Evolutionary conservation across 1,139 yeast genomes (phyloP), one percentile per base, ranked within the genome.

Genomic region (Pichia sp.): DNA sequence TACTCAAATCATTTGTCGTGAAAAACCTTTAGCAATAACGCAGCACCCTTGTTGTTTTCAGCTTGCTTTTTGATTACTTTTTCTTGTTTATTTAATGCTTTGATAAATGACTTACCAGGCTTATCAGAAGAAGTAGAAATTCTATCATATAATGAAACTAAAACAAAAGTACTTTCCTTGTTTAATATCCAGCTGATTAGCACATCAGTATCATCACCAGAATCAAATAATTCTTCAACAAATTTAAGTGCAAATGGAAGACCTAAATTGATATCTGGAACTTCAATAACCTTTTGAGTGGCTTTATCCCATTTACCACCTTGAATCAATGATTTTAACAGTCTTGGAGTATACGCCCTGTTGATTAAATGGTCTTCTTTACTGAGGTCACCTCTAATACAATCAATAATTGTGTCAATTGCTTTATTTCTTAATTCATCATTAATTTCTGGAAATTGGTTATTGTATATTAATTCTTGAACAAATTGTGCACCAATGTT

Each of bases 401-500:
- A 73, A 22, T 76, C 78, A 48, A 80, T 71, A 11, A 86, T 69
- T 13, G 74, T 71, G 43, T 76, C 73, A n/a, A 85, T 59, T 34
- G 86, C 73, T 47, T 72, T 66, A 25, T 71, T 68, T 68, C 83
- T 78, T 43, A 69, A 64, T 43, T 71, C 77, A 47, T 76, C 75
- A 18, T 76, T 72, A 50, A 68, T 68, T 40, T 73, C 71, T 9
- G 77, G 78, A 30, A 56, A 50, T 29, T 58, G 60, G 45, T 80
- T 77, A 56, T 73, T 77, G 53, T 86, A 73, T 47, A 89, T 68
- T 30, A 87, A 73, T 67, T 90, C 97, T 39, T 85, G 73, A 46
- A 86, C 71, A 54, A 87, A 82, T 67, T 92, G 97, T 34, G 94
- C 77, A 29, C 96, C 96, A 53, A 90, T 68, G 59, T 85, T 85